phyloP scores from a whole-genome alignment of 805 yeast genomes.

The Candida namnaoensis region DNA sequence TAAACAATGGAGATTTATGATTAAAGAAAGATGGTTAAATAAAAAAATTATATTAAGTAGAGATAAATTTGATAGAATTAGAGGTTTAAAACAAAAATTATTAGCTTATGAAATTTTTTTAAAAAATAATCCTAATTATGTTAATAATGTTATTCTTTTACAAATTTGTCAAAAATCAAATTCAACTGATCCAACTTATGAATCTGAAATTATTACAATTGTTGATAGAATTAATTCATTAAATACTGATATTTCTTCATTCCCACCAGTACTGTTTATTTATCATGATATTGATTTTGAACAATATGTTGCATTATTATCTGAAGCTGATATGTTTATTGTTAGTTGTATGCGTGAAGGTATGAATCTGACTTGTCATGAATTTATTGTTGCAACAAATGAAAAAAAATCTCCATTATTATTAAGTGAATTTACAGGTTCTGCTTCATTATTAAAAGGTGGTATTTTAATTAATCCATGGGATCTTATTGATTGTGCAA shows the following conservation, averaged over 20 bases:
- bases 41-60: conserved; percentile 74
- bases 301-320: conserved; percentile 78
- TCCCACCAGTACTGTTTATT: conserved; percentile 79
- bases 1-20: conserved; percentile 54
- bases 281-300: conserved; percentile 85
- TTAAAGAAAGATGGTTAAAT: conserved; percentile 70
- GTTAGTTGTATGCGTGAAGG: conserved; percentile 95
- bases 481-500: conserved; percentile 63
- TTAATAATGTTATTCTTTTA: conserved; percentile 64
- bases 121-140: conserved; percentile 59
- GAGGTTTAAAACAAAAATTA: conserved; percentile 85
- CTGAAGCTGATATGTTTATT: conserved; percentile 81
- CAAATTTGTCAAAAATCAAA: conserved; percentile 68
- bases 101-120: conserved; percentile 80
- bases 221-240: conserved; percentile 81
- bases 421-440: conserved; percentile 90
- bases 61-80: conserved; percentile 78
- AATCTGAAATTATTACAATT: conserved; percentile 63
- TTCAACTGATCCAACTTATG: conserved; percentile 49
- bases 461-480: conserved; percentile 85
- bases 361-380: conserved; percentile 94
- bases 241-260: conserved; percentile 60
- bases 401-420: conserved; percentile 74
- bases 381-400: conserved; percentile 69
- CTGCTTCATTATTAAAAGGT: conserved; percentile 73